Evolutionary conservation across 2,329 filamentous ascomycete species (phyloP).

Genomic region (Penicillium paneum): DNA sequence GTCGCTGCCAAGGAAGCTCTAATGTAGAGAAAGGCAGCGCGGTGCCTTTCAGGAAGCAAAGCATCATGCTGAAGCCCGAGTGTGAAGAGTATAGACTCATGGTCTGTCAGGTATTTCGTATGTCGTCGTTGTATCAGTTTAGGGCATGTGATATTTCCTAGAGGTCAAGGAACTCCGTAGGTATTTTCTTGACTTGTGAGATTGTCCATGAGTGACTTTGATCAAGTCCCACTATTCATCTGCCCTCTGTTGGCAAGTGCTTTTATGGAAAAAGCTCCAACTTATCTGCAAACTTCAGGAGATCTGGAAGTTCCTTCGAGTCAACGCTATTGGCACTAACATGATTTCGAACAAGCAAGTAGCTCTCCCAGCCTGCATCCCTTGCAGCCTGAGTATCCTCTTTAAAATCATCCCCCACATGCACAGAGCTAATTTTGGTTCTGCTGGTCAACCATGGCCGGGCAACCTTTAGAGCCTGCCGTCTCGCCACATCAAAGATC

Average conservation of each 20-base stretch:
- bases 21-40: not conserved
- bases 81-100: not conserved
- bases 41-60: not conserved
- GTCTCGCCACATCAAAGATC: constrained; percentile 41
- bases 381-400: constrained; percentile 43
- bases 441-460: not conserved
- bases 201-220: not conserved
- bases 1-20: not conserved
- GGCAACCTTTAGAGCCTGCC: constrained; percentile 27
- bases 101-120: not conserved
- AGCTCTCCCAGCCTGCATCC: constrained; percentile 40
- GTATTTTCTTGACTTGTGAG: not conserved
- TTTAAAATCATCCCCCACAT: constrained; percentile 46
- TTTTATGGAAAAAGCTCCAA: not conserved
- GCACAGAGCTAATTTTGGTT: constrained; percentile 32
- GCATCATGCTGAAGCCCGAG: not conserved
- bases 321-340: not conserved
- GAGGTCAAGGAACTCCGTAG: not conserved
- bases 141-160: not conserved
- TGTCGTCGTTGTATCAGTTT: not conserved
- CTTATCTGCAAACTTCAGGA: not conserved
- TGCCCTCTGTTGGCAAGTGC: not conserved
- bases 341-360: constrained; percentile 28
- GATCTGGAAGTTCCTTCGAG: not conserved
- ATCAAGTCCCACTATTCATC: not conserved